Evolutionary conservation across 495 filamentous ascomycete species (phyloP).

Genomic region (Aspergillus homomorphus): DNA sequence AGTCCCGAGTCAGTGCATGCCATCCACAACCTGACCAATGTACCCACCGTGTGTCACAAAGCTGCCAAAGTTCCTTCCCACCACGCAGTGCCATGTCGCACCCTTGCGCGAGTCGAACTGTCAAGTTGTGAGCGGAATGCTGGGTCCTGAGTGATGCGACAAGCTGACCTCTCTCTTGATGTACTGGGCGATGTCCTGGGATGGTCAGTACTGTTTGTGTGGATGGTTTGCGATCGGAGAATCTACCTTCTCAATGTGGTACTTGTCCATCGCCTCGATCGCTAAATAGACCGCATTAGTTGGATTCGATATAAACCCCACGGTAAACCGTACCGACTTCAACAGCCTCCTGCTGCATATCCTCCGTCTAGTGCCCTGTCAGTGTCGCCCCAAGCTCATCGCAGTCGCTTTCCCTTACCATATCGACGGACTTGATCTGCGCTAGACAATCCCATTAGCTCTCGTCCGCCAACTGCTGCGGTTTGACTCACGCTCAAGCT

Average conservation of each 20-base stretch:
- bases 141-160: slow-evolving; percentile 9
- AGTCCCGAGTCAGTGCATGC: slow-evolving; percentile 9
- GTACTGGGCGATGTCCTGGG: slow-evolving; percentile 88
- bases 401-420: slow-evolving; percentile 59
- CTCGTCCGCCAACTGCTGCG: slow-evolving; percentile 3
- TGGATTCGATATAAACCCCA: slow-evolving; percentile 8
- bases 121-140: slow-evolving; percentile 24
- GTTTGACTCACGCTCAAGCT: slow-evolving; percentile 62
- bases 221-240: neutral
- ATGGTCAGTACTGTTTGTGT: slow-evolving; percentile 20
- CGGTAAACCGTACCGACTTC: slow-evolving; percentile 71
- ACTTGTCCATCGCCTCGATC: slow-evolving; percentile 89
- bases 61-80: slow-evolving; percentile 96
- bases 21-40: neutral
- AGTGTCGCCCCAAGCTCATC: slow-evolving; percentile 8
- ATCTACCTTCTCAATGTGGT: slow-evolving; percentile 85
- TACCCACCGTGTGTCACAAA: slow-evolving; percentile 93
- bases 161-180: slow-evolving; percentile 87
- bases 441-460: slow-evolving; percentile 54
- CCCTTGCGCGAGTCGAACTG: slow-evolving; percentile 90
- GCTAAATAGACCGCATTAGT: slow-evolving; percentile 51
- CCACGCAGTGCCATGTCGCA: slow-evolving; percentile 97
- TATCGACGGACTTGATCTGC: slow-evolving; percentile 95
- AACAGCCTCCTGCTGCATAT: slow-evolving; percentile 93
- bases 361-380: slow-evolving; percentile 65